Evolutionary conservation across 2,329 filamentous ascomycete species (phyloP).

Genomic region (Calycina herbarum): DNA sequence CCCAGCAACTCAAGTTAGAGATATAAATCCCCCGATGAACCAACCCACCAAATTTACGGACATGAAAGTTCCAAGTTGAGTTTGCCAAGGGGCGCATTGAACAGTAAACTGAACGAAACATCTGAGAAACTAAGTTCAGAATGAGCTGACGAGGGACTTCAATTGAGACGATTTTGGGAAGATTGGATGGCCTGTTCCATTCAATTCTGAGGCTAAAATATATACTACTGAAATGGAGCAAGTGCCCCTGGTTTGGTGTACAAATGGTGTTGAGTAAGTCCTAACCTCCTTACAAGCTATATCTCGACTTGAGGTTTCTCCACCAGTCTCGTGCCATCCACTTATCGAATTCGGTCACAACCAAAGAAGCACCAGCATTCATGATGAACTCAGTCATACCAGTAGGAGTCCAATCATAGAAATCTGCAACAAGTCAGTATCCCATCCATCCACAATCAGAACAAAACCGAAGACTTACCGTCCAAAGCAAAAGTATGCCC

Average conservation of each 20-base stretch:
- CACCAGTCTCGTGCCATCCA: conserved; percentile 53
- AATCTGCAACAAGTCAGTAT: conserved; percentile 20
- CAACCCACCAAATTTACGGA: too few relatives aligned
- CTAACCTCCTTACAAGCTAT: conserved; percentile 4
- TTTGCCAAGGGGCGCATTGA: too few relatives aligned
- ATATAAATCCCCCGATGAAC: too few relatives aligned
- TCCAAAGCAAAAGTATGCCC: conserved; percentile 4
- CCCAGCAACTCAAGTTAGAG: too few relatives aligned
- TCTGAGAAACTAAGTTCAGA: too few relatives aligned
- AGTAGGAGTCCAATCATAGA: conserved; percentile 47
- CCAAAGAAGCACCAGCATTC: conserved; percentile 44
- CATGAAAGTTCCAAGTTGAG: too few relatives aligned
- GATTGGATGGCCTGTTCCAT: background rate
- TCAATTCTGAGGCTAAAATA: background rate
- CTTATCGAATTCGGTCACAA: conserved; percentile 49
- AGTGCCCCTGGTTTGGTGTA: background rate
- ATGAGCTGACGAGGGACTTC: too few relatives aligned
- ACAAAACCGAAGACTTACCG: conserved; percentile 46
- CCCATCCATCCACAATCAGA: conserved; percentile 17
- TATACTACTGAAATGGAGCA: background rate
- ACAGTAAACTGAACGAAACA: too few relatives aligned
- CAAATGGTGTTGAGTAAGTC: too few relatives aligned
- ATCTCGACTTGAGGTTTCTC: conserved; percentile 36
- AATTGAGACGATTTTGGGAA: too few relatives aligned
- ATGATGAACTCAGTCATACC: conserved; percentile 47